Conservation (phyloP, 2,329 filamentous ascomycete species). For the Penicillium sp. region DNA sequence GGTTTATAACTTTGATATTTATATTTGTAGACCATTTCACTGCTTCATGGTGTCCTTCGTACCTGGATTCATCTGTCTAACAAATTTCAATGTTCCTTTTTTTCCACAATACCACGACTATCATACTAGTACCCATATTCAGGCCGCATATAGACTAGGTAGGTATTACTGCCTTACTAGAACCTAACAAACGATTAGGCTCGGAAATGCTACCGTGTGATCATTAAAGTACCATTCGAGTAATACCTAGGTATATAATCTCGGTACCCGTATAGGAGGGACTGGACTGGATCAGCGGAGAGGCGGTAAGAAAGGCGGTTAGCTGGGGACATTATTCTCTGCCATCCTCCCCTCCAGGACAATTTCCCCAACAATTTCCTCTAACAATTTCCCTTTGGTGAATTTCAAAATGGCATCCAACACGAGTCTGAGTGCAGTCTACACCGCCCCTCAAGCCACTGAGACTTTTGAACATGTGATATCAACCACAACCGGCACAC, state of each 20-base stretch:
- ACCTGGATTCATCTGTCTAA: background rate
- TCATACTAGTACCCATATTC: background rate
- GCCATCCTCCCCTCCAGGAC: background rate
- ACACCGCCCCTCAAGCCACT: conserved; percentile 29
- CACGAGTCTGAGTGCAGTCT: conserved; percentile 24
- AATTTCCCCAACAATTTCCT: background rate
- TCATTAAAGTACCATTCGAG: background rate
- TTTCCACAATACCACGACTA: background rate
- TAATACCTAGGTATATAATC: background rate
- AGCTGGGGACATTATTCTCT: background rate
- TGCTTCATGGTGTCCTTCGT: too few relatives aligned
- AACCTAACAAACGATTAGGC: background rate
- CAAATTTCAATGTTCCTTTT: background rate
- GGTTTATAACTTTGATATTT: background rate
- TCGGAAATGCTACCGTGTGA: background rate
- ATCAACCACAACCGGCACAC: conserved; percentile 18
- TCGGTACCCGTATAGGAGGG: too few relatives aligned
- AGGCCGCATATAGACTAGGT: background rate
- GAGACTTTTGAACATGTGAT: conserved; percentile 36
- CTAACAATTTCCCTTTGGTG: background rate
- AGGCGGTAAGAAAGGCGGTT: conserved; percentile 10
- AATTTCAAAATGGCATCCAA: conserved; percentile 8
- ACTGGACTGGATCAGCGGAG: background rate
- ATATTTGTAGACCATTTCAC: background rate
- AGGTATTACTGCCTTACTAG: background rate